Conservation (phyloP, 495 filamentous ascomycete genomes). For the Cercophora sp. region DNA sequence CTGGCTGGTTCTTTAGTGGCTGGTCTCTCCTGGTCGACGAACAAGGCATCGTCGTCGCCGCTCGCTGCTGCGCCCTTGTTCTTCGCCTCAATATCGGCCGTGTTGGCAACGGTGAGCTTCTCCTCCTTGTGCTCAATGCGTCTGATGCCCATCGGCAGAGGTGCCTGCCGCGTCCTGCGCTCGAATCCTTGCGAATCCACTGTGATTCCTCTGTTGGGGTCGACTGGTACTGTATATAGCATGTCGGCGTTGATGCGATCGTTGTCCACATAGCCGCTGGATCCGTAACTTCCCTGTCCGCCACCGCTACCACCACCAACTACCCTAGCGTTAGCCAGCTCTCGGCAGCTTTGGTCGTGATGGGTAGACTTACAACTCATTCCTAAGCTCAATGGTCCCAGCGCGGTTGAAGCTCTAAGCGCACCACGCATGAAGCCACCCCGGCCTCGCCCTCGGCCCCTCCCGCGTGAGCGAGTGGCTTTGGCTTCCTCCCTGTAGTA, state of each 20-base stretch:
- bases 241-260: slow-evolving; percentile 39
- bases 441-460: slow-evolving; percentile 37
- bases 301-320: slow-evolving; percentile 3
- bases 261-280: slow-evolving; percentile 27
- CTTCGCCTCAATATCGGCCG: slow-evolving; percentile 45
- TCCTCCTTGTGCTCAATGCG: slow-evolving; percentile 53
- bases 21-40: slow-evolving; percentile 26
- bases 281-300: slow-evolving; percentile 16
- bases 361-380: slow-evolving; percentile 26
- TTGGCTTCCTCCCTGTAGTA: slow-evolving; percentile 31
- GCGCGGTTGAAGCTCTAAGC: slow-evolving; percentile 24
- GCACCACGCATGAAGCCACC: slow-evolving; percentile 32
- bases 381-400: slow-evolving; percentile 36
- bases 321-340: not conserved
- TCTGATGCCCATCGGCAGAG: slow-evolving; percentile 46
- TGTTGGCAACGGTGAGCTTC: slow-evolving; percentile 48
- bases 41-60: slow-evolving; percentile 39
- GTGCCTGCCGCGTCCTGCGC: slow-evolving; percentile 20
- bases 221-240: slow-evolving; percentile 36
- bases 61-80: slow-evolving; percentile 28
- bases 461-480: slow-evolving; percentile 24
- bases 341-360: too few species aligned
- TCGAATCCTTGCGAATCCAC: slow-evolving; percentile 30
- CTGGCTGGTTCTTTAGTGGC: slow-evolving; percentile 21
- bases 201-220: too few species aligned